phyloP scores from a whole-genome alignment of 306 rosid genomes.

The Vigna reflexopilosa region DNA sequence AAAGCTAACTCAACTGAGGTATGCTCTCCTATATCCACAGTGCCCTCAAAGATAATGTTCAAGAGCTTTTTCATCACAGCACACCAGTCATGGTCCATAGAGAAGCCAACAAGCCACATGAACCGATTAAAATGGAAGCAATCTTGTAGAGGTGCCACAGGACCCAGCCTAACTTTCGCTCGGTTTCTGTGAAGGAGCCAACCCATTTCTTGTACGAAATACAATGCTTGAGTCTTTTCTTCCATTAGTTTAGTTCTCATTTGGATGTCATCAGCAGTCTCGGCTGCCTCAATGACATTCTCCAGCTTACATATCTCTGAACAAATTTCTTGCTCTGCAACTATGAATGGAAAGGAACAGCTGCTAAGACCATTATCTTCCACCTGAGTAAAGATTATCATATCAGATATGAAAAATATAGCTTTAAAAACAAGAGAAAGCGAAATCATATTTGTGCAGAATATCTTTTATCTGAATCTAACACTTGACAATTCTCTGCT shows the following conservation, averaged over 20 bases:
- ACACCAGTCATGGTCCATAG: conserved; percentile 92
- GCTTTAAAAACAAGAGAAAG: conserved; percentile 27
- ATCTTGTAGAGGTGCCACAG: conserved; percentile 61
- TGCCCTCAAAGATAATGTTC: conserved; percentile 67
- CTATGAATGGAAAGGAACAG: conserved; percentile 89
- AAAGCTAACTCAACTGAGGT: conserved; percentile 63
- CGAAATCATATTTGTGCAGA: conserved; percentile 16
- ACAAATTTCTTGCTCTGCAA: conserved; percentile 86
- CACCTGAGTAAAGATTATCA: conserved; percentile 57
- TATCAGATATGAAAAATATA: conserved; percentile 39
- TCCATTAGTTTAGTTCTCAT: conserved; percentile 51
- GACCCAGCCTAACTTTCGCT: conserved; percentile 65
- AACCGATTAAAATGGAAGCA: conserved; percentile 69
- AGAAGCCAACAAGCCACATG: conserved; percentile 82
- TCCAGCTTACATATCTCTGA: conserved; percentile 82
- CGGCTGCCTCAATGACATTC: conserved; percentile 62
- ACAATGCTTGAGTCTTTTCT: conserved; percentile 73
- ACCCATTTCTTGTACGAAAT: conserved; percentile 89
- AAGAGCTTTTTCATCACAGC: conserved; percentile 80
- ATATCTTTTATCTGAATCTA: conserved; percentile 25
- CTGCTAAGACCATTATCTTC: conserved; percentile 89
- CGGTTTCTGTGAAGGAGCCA: conserved; percentile 89
- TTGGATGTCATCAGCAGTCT: conserved; percentile 49
- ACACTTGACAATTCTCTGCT: conserved; percentile 25
- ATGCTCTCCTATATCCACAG: conserved; percentile 67